Base-by-base conservation (phyloP, 768 basidiomycete species). In the Lactarius sp. region DNA sequence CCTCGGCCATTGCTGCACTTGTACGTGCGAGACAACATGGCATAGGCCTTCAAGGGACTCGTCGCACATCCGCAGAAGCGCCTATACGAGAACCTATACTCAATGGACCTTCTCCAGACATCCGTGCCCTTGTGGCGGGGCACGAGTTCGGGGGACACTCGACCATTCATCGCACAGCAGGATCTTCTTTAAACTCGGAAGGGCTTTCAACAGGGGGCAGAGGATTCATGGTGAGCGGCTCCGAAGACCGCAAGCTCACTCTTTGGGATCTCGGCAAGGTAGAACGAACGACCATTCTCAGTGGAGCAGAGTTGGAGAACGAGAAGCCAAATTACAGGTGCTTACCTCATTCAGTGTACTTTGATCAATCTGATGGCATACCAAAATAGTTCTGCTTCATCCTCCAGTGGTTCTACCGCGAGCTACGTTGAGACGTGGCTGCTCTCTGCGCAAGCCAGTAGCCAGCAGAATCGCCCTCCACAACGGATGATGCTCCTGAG, bases 151-250 rank as follows among this genome's bases (percentile, higher is more conserved):
- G 87, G 12, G 88, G 88, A 0, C 82, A 86, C 70, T 79, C 81
- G 5, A 77, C 77, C 9, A 69, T 80, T 34, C 71, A 71, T 50
- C 66, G 73, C 10, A 69, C 74, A 6, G 62, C 66, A 34, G 71
- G 69, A 59, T 70, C 57, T 13, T 58, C 67, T 58, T 55, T 67
- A 47, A 60, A 56, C 31, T 61, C 59, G 16, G 68, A 68, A 12
- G 65, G 67, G 10, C 12, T 61, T 36, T 33, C 52, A 10, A 44
- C 66, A 1, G 68, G 61, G 5, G 66, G 66, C 16, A 78, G 82
- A 39, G 92, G 90, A 0, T 98, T 86, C 72, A 79, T 96, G 73
- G 75, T 98, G 34, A 93, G 84, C 27, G 96, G 92, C 1, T 96
- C 94, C 0, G 92, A 95, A 69, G 97, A 99, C 74, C 82, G 88